These are phyloP conservation scores for Botrytis aclada DNA, from an alignment of 2,329 filamentous ascomycete species.

Conservation along the genomic window DNA sequence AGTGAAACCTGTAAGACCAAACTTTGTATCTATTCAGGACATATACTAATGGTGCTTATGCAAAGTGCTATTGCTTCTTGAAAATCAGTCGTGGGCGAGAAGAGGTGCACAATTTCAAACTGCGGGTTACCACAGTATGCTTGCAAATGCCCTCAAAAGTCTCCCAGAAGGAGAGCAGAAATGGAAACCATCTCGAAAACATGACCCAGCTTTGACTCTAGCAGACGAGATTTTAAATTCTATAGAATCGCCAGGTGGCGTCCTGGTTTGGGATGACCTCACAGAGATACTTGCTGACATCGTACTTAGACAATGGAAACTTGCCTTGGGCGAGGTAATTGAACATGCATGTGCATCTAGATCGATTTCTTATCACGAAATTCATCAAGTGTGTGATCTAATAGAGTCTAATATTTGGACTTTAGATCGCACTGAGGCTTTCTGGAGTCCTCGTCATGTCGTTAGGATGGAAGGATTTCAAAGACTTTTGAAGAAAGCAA, in stretches of 20 bases:
- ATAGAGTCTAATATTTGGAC: not conserved
- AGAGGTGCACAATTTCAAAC: not conserved
- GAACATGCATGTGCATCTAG: not conserved
- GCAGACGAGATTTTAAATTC: not conserved
- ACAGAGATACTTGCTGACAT: not conserved
- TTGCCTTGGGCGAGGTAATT: not conserved
- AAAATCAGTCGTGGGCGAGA: not conserved
- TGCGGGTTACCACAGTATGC: not conserved
- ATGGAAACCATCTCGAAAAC: conserved; percentile 1
- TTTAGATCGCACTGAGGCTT: not conserved
- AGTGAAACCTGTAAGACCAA: not conserved
- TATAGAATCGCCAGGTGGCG: not conserved
- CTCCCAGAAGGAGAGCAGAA: not conserved
- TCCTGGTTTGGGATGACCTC: not conserved
- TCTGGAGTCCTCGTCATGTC: not conserved
- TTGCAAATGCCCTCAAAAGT: not conserved
- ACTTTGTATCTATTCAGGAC: not conserved
- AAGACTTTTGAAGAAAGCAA: not conserved
- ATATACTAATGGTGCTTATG: not conserved
- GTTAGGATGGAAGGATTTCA: not conserved
- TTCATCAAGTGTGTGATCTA: conserved; percentile 2
- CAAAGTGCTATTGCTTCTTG: conserved; percentile 7
- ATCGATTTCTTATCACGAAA: not conserved
- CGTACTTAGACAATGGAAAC: conserved; percentile 3
- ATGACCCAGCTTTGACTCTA: not conserved